Base-by-base conservation (phyloP, 2,329 filamentous ascomycete genomes). In the Aspergillus sp. region DNA sequence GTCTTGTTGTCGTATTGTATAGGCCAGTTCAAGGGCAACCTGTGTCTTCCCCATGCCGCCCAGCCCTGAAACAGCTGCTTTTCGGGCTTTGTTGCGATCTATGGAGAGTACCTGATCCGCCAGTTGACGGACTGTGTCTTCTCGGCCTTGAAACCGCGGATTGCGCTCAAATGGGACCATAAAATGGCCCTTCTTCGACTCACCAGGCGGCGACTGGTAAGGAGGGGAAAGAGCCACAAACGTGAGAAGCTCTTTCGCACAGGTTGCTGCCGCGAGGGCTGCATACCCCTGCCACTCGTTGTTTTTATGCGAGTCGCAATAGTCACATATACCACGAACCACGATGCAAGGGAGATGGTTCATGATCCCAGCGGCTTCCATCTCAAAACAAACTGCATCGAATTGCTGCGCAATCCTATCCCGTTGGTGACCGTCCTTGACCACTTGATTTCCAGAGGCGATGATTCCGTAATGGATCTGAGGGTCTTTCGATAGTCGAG, bases 21-120 rank as follows among this genome's bases (percentile, higher is more conserved):
- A 64, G 11, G 62, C 62, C 17, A 66, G 57, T 39, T 69, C 65
- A 37, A 71, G 62, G 2, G 66, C 68, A 22, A 70, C 34, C 41
- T 70, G 67, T 4, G 68, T 63, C 45, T 70, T 70, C 20, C 67
- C 54, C 1, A 60, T 50, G 0, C 59, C 61, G 3, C 62, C 62
- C 5, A 64, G 11, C 2, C 60, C 61, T 5, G 48, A 40, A 20
- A 61, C 27, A 0, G 59, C 59, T 13, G 54, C 20, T 15, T 30
- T 50, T n/a, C 24, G 15, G 0, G 27, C 27, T 15, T 27, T 40
- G 9, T 34, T 6, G 1, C n/a, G 9, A 2, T 7, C 20, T 3
- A 4, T 12, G n/a, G 30, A 11, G 3, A 33, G 12, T 5, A 30
- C 3, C 4, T 30, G 27, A 0, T 22, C 40, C 5, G 34, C 40